Conservation (phyloP, 2,329 filamentous ascomycete genomes). For the Trichophyton mentagrophytes region DNA sequence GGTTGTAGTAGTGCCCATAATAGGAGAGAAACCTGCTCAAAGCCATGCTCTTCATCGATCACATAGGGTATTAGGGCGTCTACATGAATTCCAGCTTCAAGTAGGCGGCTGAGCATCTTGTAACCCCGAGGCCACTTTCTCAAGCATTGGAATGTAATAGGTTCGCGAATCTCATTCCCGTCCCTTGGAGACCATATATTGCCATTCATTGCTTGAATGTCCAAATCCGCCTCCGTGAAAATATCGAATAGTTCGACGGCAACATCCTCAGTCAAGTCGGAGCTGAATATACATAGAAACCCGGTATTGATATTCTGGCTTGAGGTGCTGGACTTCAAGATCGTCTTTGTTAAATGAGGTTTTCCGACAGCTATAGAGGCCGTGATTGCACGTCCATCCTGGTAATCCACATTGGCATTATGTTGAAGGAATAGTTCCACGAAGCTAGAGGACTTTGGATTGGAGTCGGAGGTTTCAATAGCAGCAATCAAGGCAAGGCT, state of each 20-base stretch:
- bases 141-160: conserved; percentile 42
- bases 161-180: conserved; percentile 33
- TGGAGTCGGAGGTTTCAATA: conserved; percentile 33
- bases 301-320: conserved; percentile 40
- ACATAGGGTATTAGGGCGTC: conserved; percentile 41
- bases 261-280: conserved; percentile 38
- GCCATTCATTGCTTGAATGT: conserved; percentile 8
- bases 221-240: conserved; percentile 26
- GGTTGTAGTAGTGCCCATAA: conserved; percentile 51
- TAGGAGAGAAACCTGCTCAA: conserved; percentile 46
- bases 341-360: conserved; percentile 27
- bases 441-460: conserved; percentile 31
- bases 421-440: conserved; percentile 28
- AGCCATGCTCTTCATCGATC: conserved; percentile 36
- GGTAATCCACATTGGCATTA: conserved; percentile 39
- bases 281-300: conserved; percentile 46
- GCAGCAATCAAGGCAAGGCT: conserved; percentile 36
- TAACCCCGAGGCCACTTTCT: conserved; percentile 44
- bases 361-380: conserved; percentile 42
- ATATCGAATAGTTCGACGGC: conserved; percentile 40
- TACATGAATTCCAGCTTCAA: conserved; percentile 48
- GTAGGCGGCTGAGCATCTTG: conserved; percentile 39
- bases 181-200: conserved; percentile 33
- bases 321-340: conserved; percentile 9
- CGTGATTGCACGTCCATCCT: conserved; percentile 39